Percentiles rank a stretch among this genome's conserved stretches.
These are phyloP conservation scores for Kodamaea neixiangensis DNA, from an alignment of 805 yeast genomes.

Conservation along the genomic window DNA sequence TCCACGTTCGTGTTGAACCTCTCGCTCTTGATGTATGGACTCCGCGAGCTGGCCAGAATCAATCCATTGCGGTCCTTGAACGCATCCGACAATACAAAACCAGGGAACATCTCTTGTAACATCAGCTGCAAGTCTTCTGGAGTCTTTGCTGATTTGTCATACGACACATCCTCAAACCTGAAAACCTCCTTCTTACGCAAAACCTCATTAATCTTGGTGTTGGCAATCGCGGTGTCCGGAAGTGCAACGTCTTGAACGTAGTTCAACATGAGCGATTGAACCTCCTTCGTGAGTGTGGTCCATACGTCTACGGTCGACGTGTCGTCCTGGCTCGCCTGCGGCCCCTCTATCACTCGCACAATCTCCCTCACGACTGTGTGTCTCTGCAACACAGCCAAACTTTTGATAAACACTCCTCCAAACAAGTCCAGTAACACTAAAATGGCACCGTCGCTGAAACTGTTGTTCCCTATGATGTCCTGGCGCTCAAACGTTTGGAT, in stretches of 20 bases:
- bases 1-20: constrained; percentile 57
- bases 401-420: constrained; percentile 65
- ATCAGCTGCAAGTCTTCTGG: constrained; percentile 34
- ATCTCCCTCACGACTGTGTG: constrained; percentile 69
- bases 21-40: constrained; percentile 62
- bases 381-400: constrained; percentile 64
- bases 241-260: constrained; percentile 32
- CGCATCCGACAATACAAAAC: constrained; percentile 43
- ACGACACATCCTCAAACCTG: constrained; percentile 34
- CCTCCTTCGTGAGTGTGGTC: constrained; percentile 34
- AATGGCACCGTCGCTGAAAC: constrained; percentile 50
- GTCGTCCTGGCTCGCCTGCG: constrained; percentile 1
- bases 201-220: constrained; percentile 23
- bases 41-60: constrained; percentile 5
- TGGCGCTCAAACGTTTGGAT: constrained; percentile 30
- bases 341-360: constrained; percentile 29
- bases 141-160: constrained; percentile 21
- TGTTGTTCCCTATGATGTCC: constrained; percentile 27
- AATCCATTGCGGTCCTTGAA: constrained; percentile 17
- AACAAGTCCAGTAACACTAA: constrained; percentile 68
- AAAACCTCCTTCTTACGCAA: constrained; percentile 27
- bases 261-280: constrained; percentile 31
- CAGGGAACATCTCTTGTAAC: constrained; percentile 71
- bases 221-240: constrained; percentile 11
- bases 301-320: constrained; percentile 21